Percentiles rank a stretch among this genome's conserved stretches.
These are phyloP conservation scores for Apostasia ramifera DNA, from an alignment of 106 monocot species.

Conservation along the genomic window DNA sequence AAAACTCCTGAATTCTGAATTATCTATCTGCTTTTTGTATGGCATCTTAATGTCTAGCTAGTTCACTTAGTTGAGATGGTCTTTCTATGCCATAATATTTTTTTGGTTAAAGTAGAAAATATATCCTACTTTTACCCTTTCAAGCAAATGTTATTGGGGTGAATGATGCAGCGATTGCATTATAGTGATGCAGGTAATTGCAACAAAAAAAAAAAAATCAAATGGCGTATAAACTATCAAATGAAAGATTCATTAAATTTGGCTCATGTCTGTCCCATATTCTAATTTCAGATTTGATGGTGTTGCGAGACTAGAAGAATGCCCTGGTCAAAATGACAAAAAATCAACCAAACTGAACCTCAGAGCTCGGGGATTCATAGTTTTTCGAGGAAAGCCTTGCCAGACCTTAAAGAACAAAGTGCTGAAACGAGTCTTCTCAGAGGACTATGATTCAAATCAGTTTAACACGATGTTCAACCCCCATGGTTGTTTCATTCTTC, in stretches of 20 bases:
- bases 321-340: background rate
- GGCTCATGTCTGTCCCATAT: background rate
- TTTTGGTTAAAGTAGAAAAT: background rate
- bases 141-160: too few relatives aligned
- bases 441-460: conserved; percentile 50
- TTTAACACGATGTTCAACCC: conserved; percentile 47
- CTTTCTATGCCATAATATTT: background rate
- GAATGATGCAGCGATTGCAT: too few relatives aligned
- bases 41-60: background rate
- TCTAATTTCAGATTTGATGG: conserved; percentile 29
- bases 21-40: background rate
- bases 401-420: conserved; percentile 34
- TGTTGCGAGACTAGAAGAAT: conserved; percentile 12
- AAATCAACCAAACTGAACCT: background rate
- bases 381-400: conserved; percentile 15
- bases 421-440: conserved; percentile 66
- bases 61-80: background rate
- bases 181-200: background rate
- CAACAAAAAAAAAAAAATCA: background rate
- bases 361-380: background rate
- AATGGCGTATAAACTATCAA: background rate
- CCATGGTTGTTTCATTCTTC: conserved; percentile 36
- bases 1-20: background rate
- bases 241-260: background rate
- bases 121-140: background rate